Conservation (phyloP, 305 asterid species). For the Petunia hybrid region DNA sequence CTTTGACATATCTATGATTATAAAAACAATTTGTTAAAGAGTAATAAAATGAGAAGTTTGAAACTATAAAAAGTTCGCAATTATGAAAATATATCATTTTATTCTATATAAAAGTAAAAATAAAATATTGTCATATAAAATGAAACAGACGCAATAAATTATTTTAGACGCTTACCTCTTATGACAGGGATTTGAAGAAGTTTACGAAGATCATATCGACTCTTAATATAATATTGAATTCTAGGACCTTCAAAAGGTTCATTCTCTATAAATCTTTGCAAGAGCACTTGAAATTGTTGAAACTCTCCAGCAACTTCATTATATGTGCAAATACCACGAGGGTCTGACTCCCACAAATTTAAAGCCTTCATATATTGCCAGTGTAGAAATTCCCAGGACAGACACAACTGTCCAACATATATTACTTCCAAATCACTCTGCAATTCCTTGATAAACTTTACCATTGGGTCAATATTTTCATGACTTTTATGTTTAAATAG, state of each 20-base stretch:
- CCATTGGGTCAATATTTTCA: constrained; percentile 72
- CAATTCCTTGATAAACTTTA: constrained; percentile 72
- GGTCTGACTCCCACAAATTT: constrained; percentile 82
- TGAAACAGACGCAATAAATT: neutral
- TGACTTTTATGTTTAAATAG: constrained; percentile 61
- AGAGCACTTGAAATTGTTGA: constrained; percentile 87
- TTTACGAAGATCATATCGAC: constrained; percentile 70
- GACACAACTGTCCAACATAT: constrained; percentile 92
- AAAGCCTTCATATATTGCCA: constrained; percentile 89
- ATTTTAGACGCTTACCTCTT: constrained; percentile 52
- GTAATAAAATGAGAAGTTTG: too few relatives aligned
- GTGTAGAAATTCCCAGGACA: constrained; percentile 93
- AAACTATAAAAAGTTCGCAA: too few relatives aligned
- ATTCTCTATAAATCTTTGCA: constrained; percentile 87
- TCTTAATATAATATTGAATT: constrained; percentile 67
- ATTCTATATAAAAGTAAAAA: too few relatives aligned
- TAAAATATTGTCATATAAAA: too few relatives aligned
- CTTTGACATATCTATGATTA: too few relatives aligned
- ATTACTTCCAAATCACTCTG: constrained; percentile 85
- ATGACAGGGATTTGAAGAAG: constrained; percentile 94
- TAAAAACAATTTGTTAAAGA: too few relatives aligned
- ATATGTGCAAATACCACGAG: constrained; percentile 62
- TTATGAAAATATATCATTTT: too few relatives aligned
- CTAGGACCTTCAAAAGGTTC: constrained; percentile 86
- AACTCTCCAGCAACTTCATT: constrained; percentile 89